Evolutionary conservation across 2,329 filamentous ascomycete genomes (phyloP).

Genomic region (Neofusicoccum ribis): DNA sequence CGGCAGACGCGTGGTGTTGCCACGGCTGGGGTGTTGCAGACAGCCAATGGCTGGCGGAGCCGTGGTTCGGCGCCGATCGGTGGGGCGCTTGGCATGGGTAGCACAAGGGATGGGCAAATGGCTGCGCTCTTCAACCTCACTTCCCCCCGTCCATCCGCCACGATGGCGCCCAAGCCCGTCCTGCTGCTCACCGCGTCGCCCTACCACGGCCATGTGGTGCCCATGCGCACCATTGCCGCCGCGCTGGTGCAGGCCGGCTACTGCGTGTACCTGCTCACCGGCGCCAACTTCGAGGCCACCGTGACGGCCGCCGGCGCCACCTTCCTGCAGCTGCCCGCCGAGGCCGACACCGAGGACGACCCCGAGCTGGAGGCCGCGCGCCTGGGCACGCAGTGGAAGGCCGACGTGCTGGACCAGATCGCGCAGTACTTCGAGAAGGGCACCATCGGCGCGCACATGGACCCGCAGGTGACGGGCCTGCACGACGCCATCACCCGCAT

Average conservation of each 20-base stretch:
- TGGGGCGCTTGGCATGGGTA: too few relatives aligned
- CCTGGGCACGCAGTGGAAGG: slow-evolving; percentile 36
- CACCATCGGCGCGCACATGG: slow-evolving; percentile 27
- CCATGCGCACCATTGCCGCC: slow-evolving; percentile 34
- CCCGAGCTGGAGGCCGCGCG: slow-evolving; percentile 30
- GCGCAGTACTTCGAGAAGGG: neutral
- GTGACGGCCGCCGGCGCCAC: slow-evolving; percentile 42
- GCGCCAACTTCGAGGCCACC: slow-evolving; percentile 36
- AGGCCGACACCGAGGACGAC: slow-evolving; percentile 24
- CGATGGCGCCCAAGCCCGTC: neutral
- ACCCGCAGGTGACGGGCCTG: slow-evolving; percentile 34
- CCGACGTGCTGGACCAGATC: slow-evolving; percentile 32
- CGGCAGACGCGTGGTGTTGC: too few relatives aligned
- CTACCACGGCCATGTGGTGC: slow-evolving; percentile 25
- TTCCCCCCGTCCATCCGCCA: neutral
- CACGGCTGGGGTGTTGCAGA: too few relatives aligned
- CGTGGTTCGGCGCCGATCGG: too few relatives aligned
- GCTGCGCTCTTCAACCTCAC: too few relatives aligned
- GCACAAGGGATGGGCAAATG: too few relatives aligned
- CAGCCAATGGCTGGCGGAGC: too few relatives aligned
- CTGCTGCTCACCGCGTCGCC: neutral
- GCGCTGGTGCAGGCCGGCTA: slow-evolving; percentile 44
- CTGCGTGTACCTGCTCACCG: slow-evolving; percentile 45
- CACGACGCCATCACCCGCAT: slow-evolving; percentile 33
- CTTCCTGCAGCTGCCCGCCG: slow-evolving; percentile 37